Conservation (phyloP, 345 rosid species). For the Hibiscus tridactylites region DNA sequence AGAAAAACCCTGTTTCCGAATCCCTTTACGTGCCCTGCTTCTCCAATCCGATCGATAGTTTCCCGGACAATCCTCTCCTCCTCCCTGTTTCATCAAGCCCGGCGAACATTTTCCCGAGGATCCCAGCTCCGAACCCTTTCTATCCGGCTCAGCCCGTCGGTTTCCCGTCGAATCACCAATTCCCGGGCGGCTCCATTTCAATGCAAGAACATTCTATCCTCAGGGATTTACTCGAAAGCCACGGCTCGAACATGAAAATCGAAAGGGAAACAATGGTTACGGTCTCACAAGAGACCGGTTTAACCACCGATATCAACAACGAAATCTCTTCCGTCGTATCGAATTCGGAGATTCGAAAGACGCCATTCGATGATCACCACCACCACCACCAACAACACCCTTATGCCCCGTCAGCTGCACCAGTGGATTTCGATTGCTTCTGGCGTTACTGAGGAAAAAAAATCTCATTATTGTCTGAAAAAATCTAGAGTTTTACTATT, state of each 20-base stretch:
- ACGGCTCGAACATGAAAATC: slow-evolving; percentile 25
- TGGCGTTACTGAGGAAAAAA: slow-evolving; percentile 52
- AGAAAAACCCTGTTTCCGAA: slow-evolving; percentile 24
- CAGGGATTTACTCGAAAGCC: slow-evolving; percentile 38
- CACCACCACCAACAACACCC: slow-evolving; percentile 28
- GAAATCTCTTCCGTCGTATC: slow-evolving; percentile 51
- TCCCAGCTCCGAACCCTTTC: slow-evolving; percentile 28
- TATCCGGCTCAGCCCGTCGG: slow-evolving; percentile 26
- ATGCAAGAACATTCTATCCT: slow-evolving; percentile 44
- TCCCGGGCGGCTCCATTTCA: slow-evolving; percentile 26
- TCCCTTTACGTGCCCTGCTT: slow-evolving; percentile 71
- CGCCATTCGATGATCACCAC: slow-evolving; percentile 22
- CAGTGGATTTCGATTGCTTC: slow-evolving; percentile 43
- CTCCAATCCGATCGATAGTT: slow-evolving; percentile 43
- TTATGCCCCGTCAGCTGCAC: slow-evolving; percentile 30
- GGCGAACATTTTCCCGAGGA: slow-evolving; percentile 20
- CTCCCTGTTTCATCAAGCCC: slow-evolving; percentile 14
- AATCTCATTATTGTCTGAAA: not conserved
- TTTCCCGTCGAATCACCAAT: slow-evolving; percentile 20
- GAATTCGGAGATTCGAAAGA: slow-evolving; percentile 38
- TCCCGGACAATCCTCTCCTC: slow-evolving; percentile 3
- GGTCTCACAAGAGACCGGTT: slow-evolving; percentile 51
- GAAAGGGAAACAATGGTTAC: slow-evolving; percentile 29
- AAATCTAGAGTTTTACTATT: not conserved
- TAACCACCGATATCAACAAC: slow-evolving; percentile 38